These are phyloP conservation scores for Silene conica DNA, from an alignment of 148 eudicot genomes.

Conservation along the genomic window DNA sequence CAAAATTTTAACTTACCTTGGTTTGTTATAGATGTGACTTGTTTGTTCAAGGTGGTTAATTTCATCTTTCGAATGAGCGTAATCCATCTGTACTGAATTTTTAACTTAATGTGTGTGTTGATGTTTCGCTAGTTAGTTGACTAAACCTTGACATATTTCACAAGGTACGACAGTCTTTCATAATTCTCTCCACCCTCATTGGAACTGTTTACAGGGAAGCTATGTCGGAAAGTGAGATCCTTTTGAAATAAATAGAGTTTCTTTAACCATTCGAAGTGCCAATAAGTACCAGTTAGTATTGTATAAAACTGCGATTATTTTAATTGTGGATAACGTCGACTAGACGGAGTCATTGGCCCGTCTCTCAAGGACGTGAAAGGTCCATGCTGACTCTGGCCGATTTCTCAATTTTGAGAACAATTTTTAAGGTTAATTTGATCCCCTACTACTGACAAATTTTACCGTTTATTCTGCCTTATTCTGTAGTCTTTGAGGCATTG, in stretches of 20 bases:
- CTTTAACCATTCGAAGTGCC: background rate
- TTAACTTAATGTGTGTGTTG: background rate
- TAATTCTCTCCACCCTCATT: background rate
- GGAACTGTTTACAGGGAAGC: background rate
- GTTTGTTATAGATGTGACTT: background rate
- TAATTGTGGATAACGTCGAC: background rate
- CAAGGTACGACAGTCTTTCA: background rate
- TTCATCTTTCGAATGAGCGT: too few species aligned
- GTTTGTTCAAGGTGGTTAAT: background rate
- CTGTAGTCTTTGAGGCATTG: background rate
- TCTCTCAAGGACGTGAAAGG: background rate
- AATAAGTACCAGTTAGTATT: background rate
- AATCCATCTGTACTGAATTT: background rate
- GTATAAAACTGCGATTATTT: background rate
- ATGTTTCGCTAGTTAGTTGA: background rate
- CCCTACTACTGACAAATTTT: background rate
- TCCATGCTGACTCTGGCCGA: background rate
- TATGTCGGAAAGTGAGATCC: background rate
- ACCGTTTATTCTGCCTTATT: background rate
- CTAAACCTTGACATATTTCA: background rate
- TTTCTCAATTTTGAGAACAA: background rate
- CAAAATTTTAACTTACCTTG: background rate
- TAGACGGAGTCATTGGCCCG: background rate
- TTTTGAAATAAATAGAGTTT: background rate
- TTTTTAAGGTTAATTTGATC: background rate